Base-by-base conservation (phyloP, 495 filamentous ascomycete species). In the Penicillium cinerascens region DNA sequence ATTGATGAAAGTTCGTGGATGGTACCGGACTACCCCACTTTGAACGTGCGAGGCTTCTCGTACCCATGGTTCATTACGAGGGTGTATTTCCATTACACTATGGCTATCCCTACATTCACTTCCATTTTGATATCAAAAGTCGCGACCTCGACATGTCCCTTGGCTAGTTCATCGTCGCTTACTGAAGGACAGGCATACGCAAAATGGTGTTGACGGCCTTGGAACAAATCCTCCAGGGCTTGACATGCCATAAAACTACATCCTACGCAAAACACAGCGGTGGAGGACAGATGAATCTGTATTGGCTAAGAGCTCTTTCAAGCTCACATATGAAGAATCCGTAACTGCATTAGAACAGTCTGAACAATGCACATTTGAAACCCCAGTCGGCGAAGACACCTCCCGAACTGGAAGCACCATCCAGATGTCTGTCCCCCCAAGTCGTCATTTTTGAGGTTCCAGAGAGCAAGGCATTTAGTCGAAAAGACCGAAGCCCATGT, bases 401-500 rank as follows among this genome's bases (percentile, higher is more conserved):
- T 63, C 59, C 65, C 64, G 63, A 59, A 63, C 60, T 64, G 68
- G 55, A 61, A 38, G 60, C 49, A 61, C 67, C 59, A 60, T 60
- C 64, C 67, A 71, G 69, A 71, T 57, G 49, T 65, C 69, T 68
- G 59, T 55, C 61, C 70, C 67, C 52, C 68, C 67, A 60, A 57
- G 49, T 58, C 50, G 51, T 57, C 50, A 53, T 65, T 68, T 67
- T 67, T 51, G 59, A 60, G 50, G 20, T 38, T 51, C 53, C 47
- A 25, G 43, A 15, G 50, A 51, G 29, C 50, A 62, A 62, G 41
- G 62, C 61, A 62, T 62, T 74, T 78, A 97, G 81, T 97, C 92
- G 87, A 97, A 97, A 54, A 99, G 91, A 87, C 93, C 93, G 82
- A 99, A 96, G 69, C 93, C 93, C 93, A 99, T 99, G 72, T 99